phyloP scores from a whole-genome alignment of 192 early-diverging fungal genomes.

The Backusella psychrophila region DNA sequence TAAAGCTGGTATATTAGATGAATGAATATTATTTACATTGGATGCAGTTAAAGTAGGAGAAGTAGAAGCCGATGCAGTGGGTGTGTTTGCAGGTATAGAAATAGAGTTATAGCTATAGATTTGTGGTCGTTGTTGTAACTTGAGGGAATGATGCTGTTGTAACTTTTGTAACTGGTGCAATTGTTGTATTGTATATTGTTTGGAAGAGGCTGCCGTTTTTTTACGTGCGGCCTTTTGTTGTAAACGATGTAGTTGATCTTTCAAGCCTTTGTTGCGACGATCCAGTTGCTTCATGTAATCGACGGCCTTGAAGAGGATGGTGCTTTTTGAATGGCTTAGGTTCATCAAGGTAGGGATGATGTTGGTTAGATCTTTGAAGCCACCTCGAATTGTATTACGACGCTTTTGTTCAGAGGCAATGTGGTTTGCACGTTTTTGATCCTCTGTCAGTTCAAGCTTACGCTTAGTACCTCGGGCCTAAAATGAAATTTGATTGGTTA shows the following conservation, averaged over 20 bases:
- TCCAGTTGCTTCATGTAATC: constrained; percentile 64
- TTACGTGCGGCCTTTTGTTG: constrained; percentile 1
- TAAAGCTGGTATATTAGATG: constrained; percentile 6
- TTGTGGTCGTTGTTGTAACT: neutral
- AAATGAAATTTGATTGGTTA: constrained; percentile 27
- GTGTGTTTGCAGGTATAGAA: constrained; percentile 14
- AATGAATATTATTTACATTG: constrained; percentile 6
- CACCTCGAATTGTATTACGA: constrained; percentile 68
- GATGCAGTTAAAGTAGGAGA: constrained; percentile 13
- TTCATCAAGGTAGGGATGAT: constrained; percentile 79
- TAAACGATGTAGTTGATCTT: constrained; percentile 12
- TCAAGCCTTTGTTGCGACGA: constrained; percentile 44
- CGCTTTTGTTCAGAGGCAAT: constrained; percentile 76
- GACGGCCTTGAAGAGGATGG: constrained; percentile 65
- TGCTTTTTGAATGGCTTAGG: constrained; percentile 61
- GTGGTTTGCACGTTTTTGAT: constrained; percentile 73
- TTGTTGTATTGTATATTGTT: constrained; percentile 15
- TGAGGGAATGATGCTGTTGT: neutral
- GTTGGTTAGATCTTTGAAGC: constrained; percentile 87
- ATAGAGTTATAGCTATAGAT: constrained; percentile 5
- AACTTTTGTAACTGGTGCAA: neutral
- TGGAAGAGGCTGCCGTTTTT: neutral
- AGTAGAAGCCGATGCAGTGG: neutral
- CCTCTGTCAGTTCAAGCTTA: constrained; percentile 48
- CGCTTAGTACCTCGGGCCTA: constrained; percentile 21